A percentile compares a stretch with the other conserved stretches of the same genome.
These are phyloP conservation scores for Boletus reticulatus DNA, from an alignment of 768 basidiomycete species.

Conservation along the genomic window DNA sequence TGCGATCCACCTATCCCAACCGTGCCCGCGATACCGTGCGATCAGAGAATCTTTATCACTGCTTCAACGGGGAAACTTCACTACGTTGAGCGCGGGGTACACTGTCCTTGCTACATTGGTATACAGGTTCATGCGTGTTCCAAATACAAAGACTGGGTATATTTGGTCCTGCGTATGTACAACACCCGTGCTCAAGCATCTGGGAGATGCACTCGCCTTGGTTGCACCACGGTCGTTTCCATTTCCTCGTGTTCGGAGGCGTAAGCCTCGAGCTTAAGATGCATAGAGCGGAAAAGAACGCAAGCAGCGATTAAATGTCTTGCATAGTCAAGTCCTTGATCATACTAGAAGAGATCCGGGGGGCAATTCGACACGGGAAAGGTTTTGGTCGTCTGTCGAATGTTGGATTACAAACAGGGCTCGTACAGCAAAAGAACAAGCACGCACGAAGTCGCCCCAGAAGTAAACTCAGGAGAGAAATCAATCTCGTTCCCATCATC, in stretches of 20 bases:
- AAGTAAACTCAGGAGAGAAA: slow-evolving; percentile 21
- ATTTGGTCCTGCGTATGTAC: background rate
- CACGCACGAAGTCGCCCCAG: slow-evolving; percentile 20
- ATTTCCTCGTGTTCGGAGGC: no score
- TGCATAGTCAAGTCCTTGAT: slow-evolving; percentile 13
- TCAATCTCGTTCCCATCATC: slow-evolving; percentile 22
- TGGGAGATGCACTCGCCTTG: slow-evolving; percentile 9
- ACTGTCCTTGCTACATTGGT: background rate
- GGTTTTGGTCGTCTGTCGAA: slow-evolving; percentile 19
- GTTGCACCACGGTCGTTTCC: background rate
- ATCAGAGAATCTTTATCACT: background rate
- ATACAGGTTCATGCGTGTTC: background rate
- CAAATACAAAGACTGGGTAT: background rate
- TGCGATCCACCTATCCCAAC: no score
- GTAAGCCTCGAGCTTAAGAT: background rate
- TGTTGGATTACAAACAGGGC: background rate
- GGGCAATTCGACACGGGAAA: slow-evolving; percentile 22
- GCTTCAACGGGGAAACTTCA: background rate
- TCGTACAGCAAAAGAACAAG: background rate
- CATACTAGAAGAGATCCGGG: slow-evolving; percentile 10
- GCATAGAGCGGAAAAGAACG: background rate
- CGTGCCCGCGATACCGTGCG: no score
- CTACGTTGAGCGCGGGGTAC: background rate
- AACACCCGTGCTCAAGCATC: background rate
- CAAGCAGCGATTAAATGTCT: background rate